Conservation (phyloP, 2,329 filamentous ascomycete genomes). For the Thielaviopsis musarum region DNA sequence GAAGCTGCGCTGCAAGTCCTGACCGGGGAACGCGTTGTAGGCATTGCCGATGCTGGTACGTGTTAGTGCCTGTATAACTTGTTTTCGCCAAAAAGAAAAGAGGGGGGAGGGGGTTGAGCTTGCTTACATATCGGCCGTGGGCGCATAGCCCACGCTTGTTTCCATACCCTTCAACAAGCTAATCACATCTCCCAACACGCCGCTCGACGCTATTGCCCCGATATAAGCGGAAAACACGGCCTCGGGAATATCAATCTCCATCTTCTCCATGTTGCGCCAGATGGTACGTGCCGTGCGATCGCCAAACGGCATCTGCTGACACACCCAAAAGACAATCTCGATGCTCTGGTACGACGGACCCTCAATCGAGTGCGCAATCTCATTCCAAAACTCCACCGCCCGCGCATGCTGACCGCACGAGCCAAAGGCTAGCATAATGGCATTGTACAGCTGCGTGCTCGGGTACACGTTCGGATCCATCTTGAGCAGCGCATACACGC, state of each 20-base stretch:
- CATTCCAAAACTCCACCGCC: slow-evolving; percentile 65
- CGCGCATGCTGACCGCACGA: slow-evolving; percentile 47
- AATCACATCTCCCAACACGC: slow-evolving; percentile 50
- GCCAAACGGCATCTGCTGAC: slow-evolving; percentile 44
- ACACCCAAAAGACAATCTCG: slow-evolving; percentile 63
- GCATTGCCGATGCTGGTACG: slow-evolving; percentile 48
- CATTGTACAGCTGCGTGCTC: slow-evolving; percentile 62
- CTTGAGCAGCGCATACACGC: slow-evolving; percentile 86
- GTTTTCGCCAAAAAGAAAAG: background rate
- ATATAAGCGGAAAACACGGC: slow-evolving; percentile 62
- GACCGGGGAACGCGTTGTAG: slow-evolving; percentile 55
- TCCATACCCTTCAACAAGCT: slow-evolving; percentile 50
- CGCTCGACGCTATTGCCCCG: slow-evolving; percentile 58
- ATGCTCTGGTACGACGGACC: slow-evolving; percentile 73
- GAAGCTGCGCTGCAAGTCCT: slow-evolving; percentile 49
- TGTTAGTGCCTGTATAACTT: background rate
- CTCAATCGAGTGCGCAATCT: slow-evolving; percentile 69
- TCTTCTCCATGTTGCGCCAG: slow-evolving; percentile 52
- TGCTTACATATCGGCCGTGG: slow-evolving; percentile 59
- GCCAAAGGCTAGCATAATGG: slow-evolving; percentile 73
- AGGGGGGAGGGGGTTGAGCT: slow-evolving; percentile 1
- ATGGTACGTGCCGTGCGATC: slow-evolving; percentile 46
- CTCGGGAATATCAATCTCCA: slow-evolving; percentile 65
- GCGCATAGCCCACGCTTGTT: slow-evolving; percentile 45
- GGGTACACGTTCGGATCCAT: slow-evolving; percentile 69